Evolutionary conservation across 2,329 filamentous ascomycete genomes (phyloP), one percentile per base, ranked within the genome.

Genomic region (Ceratocystis ficicola): DNA sequence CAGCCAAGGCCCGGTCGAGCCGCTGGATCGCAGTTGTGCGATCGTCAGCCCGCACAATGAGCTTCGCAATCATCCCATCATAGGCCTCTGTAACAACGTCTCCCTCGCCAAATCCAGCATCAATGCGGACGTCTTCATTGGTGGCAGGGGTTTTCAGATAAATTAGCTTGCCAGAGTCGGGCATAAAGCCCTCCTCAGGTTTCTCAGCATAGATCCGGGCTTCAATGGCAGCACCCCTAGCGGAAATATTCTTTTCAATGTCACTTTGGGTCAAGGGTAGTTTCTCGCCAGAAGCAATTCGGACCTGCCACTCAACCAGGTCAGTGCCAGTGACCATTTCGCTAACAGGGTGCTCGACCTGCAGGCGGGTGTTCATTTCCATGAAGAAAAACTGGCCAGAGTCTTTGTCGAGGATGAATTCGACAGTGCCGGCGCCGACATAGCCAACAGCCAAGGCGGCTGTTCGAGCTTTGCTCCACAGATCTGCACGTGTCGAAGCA

Each of bases 21-120:
- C 90, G 95, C 67, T 89, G 86, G 62, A 99, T 87, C 2, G 92
- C 90, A 30, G 88, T 87, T 73, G 88, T 83, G 68, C 94, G 83
- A 66, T 87, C 87, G 17, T 84, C 82, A 0, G 89, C 94, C 67
- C 89, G 84, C 5, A 97, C 90, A 71, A 99, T 99, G 64, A 99
- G 83, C 77, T 99, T 99, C 57, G 94, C 90, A 70, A 99, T 96
- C 94, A 99, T 99, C 32, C 94, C 94, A 71, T 99, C 94, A 75
- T 99, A 99, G 65, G 94, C 89, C 67, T 93, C 90, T 0, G 92
- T 95, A 2, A 99, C 89, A 69, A 90, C 90, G 73, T 96, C 93
- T 30, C 94, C 94, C 70, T 91, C 82, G 32, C 92, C 84, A 74
- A 97, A 97, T 1, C 94, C 94, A 59, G 92, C 91, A 72, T 99